These are phyloP conservation scores for Fusarium lyarnte DNA, from an alignment of 2,329 filamentous ascomycete genomes.

Conservation along the genomic window DNA sequence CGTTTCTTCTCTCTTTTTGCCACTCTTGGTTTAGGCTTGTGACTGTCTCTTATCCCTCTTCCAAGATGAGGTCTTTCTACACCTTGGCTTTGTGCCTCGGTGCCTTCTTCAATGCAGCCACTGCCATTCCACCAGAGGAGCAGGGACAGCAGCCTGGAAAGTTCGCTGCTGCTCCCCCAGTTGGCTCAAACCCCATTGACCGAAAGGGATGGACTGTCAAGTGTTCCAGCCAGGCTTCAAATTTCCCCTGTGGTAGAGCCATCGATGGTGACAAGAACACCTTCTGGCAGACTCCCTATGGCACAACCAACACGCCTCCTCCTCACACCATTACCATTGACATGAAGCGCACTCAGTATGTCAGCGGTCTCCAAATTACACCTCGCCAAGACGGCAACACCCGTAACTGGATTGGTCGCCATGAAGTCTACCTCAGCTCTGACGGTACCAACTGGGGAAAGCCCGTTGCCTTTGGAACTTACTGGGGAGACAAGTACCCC, in stretches of 20 bases:
- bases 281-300: slow-evolving; percentile 32
- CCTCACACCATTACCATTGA: slow-evolving; percentile 29
- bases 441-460: slow-evolving; percentile 30
- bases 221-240: slow-evolving; percentile 28
- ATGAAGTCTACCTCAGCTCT: slow-evolving; percentile 24
- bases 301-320: slow-evolving; percentile 19
- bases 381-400: slow-evolving; percentile 28
- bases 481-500: slow-evolving; percentile 28
- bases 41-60: neutral
- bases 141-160: slow-evolving; percentile 19
- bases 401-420: slow-evolving; percentile 27
- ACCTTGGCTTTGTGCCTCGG: slow-evolving; percentile 18
- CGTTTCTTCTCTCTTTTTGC: neutral
- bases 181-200: slow-evolving; percentile 24
- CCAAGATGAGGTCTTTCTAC: slow-evolving; percentile 7
- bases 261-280: slow-evolving; percentile 27
- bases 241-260: slow-evolving; percentile 17
- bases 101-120: neutral
- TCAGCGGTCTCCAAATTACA: slow-evolving; percentile 23
- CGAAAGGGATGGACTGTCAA: slow-evolving; percentile 31
- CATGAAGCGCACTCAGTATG: slow-evolving; percentile 29
- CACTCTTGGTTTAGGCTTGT: slow-evolving; percentile 5
- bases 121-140: slow-evolving; percentile 4
- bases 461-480: slow-evolving; percentile 31
- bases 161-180: slow-evolving; percentile 22